Percentiles rank a stretch among this genome's conserved stretches.
Conservation (phyloP, 148 eudicot genomes). For the Vaccinium darrowii region DNA sequence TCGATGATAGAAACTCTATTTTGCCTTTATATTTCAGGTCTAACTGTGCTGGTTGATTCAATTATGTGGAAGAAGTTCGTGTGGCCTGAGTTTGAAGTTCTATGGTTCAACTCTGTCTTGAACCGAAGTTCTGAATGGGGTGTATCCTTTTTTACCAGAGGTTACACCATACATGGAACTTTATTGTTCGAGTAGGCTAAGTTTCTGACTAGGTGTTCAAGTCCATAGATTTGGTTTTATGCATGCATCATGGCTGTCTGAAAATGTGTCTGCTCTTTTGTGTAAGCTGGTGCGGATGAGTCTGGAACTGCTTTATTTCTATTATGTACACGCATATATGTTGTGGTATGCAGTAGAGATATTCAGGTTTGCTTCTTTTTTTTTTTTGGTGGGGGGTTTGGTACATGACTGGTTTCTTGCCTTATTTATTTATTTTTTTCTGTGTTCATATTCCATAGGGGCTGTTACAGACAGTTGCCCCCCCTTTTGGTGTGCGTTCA, state of each 20-base stretch:
- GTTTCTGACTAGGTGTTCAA: neutral
- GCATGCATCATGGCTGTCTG: neutral
- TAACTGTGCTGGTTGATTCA: constrained; percentile 69
- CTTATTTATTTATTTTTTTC: neutral
- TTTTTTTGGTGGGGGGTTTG: neutral
- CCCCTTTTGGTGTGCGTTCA: neutral
- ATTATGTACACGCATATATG: neutral
- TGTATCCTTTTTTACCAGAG: constrained; percentile 63
- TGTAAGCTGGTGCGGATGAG: constrained; percentile 5
- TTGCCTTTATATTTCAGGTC: constrained; percentile 38
- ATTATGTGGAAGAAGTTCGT: constrained; percentile 66
- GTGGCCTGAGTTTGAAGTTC: constrained; percentile 97
- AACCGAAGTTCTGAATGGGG: constrained; percentile 99
- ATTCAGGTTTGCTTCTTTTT: neutral
- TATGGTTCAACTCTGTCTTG: constrained; percentile 95
- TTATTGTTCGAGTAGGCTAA: neutral
- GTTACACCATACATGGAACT: neutral
- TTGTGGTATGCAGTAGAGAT: neutral
- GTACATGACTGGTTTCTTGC: neutral
- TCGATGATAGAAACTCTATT: constrained; percentile 8
- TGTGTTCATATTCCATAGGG: neutral
- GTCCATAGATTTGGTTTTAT: neutral
- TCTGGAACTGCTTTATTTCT: neutral
- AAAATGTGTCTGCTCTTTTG: neutral
- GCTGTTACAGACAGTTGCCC: neutral